Conservation (phyloP, 805 yeast species). For the Wickerhamomyces canadensis region DNA sequence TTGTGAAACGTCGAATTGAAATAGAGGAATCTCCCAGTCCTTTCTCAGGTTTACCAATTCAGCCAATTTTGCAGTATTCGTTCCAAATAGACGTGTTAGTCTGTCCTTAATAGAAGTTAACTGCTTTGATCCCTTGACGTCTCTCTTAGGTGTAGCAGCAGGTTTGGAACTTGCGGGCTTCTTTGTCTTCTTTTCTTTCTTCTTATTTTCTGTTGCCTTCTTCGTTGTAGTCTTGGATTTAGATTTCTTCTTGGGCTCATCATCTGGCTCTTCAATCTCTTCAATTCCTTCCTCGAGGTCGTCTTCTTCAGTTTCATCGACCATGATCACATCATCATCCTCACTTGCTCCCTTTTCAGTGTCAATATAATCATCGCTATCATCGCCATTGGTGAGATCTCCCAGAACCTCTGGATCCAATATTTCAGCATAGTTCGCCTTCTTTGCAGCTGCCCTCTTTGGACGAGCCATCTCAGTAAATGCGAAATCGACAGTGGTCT, state of each 20-base stretch:
- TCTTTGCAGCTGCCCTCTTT: conserved; percentile 7
- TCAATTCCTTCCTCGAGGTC: conserved; percentile 9
- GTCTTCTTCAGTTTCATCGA: conserved; percentile 11
- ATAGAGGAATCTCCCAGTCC: conserved; percentile 44
- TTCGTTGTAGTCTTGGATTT: conserved; percentile 1
- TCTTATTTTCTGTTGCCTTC: conserved; percentile 9
- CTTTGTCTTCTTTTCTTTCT: neutral
- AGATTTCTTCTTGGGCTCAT: conserved; percentile 5
- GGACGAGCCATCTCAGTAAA: no score
- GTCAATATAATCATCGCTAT: conserved; percentile 1
- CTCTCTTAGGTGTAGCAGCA: conserved; percentile 14
- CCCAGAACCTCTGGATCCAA: conserved; percentile 5
- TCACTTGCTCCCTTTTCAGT: conserved; percentile 3
- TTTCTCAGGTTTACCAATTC: conserved; percentile 39
- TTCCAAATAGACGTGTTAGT: conserved; percentile 43
- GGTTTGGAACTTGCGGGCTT: conserved; percentile 1
- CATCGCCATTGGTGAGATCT: conserved; percentile 3
- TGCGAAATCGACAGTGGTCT: no score
- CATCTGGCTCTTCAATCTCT: conserved; percentile 4
- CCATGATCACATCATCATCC: conserved; percentile 8
- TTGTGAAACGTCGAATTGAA: conserved; percentile 33
- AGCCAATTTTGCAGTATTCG: conserved; percentile 37
- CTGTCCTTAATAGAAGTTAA: conserved; percentile 37
- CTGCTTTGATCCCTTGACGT: conserved; percentile 21
- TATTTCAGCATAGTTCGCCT: conserved; percentile 4